These are phyloP conservation scores for Thelephora ganbajun DNA, from an alignment of 768 basidiomycete genomes.

Conservation along the genomic window DNA sequence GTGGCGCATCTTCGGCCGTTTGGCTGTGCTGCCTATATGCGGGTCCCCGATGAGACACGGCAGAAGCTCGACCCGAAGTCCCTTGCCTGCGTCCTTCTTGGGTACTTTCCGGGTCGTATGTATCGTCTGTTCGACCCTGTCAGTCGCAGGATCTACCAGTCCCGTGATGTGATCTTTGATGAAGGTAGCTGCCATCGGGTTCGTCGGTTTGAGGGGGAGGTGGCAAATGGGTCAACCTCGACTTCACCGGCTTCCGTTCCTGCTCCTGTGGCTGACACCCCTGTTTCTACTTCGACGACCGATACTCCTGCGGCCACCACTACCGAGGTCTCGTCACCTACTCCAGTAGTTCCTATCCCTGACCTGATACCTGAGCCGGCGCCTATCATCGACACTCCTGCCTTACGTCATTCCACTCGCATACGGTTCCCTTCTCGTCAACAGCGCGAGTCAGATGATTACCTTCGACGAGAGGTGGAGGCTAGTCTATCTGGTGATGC, in stretches of 20 bases:
- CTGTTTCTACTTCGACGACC: too few species aligned
- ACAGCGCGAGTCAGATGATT: background rate
- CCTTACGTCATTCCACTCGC: too few species aligned
- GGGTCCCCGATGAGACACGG: background rate
- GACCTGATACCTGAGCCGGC: too few species aligned
- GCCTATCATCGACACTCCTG: too few species aligned
- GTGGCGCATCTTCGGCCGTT: conserved; percentile 5
- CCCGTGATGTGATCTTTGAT: conserved; percentile 7
- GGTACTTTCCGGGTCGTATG: conserved; percentile 4
- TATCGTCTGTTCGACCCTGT: conserved; percentile 5
- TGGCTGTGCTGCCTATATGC: conserved; percentile 4
- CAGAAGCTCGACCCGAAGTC: conserved; percentile 8
- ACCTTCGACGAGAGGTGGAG: background rate
- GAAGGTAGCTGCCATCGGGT: background rate
- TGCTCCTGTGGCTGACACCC: too few species aligned
- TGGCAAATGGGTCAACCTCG: background rate
- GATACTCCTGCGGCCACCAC: too few species aligned
- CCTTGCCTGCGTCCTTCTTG: conserved; percentile 5
- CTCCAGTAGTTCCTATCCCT: too few species aligned
- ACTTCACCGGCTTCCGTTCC: too few species aligned
- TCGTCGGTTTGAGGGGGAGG: background rate
- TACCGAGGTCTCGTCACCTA: too few species aligned
- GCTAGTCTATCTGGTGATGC: background rate
- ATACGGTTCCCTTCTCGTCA: background rate
- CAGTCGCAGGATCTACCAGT: conserved; percentile 2